phyloP scores from a whole-genome alignment of 306 rosid species.

The Gleditsia sinensis region DNA sequence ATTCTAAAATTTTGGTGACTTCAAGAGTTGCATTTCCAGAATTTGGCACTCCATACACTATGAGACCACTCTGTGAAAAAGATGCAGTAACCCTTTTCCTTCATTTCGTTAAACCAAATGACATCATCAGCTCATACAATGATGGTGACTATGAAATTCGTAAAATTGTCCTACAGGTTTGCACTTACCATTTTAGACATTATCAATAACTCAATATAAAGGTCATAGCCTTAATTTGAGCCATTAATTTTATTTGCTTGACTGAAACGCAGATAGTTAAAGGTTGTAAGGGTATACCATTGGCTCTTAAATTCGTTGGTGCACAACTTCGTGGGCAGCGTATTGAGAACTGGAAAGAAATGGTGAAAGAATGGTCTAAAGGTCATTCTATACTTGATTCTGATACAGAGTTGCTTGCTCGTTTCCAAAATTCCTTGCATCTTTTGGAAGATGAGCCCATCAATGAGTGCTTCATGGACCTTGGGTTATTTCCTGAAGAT shows the following conservation, averaged over 20 bases:
- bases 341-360: slow-evolving; percentile 26
- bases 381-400: not conserved
- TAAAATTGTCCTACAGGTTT: not conserved
- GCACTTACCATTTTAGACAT: too few relatives aligned
- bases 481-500: not conserved
- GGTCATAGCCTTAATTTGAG: not conserved
- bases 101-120: slow-evolving; percentile 27
- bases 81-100: slow-evolving; percentile 43
- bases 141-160: slow-evolving; percentile 11
- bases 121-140: not conserved
- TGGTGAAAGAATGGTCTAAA: slow-evolving; percentile 20
- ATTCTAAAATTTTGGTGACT: slow-evolving; percentile 37
- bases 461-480: slow-evolving; percentile 7
- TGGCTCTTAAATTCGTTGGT: slow-evolving; percentile 31
- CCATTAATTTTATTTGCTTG: not conserved
- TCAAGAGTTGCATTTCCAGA: slow-evolving; percentile 34
- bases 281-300: not conserved
- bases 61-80: not conserved
- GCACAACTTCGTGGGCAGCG: slow-evolving; percentile 31
- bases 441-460: not conserved
- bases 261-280: slow-evolving; percentile 40
- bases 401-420: not conserved
- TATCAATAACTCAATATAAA: too few relatives aligned
- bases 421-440: not conserved
- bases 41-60: slow-evolving; percentile 2